A percentile compares a stretch with the other conserved stretches of the same genome.
Conservation (phyloP, 73 alveolate species). For the Halteria grandinella region DNA sequence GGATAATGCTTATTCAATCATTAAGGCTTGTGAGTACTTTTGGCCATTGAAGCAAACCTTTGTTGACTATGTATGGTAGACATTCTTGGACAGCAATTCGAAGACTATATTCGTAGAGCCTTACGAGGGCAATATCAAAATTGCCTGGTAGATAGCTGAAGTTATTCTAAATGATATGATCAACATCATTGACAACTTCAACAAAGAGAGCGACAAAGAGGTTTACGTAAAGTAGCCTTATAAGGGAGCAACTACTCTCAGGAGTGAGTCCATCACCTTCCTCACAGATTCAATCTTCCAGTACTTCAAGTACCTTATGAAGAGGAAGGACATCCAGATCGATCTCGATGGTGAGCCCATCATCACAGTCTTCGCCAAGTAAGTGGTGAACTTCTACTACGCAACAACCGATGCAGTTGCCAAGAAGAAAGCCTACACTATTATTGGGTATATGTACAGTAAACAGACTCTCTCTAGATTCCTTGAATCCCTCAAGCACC, state of each 20-base stretch:
- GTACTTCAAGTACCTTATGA: constrained; percentile 41
- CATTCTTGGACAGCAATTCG: constrained; percentile 32
- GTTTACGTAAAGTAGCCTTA: constrained; percentile 24
- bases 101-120: constrained; percentile 9
- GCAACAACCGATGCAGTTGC: background rate
- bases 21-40: constrained; percentile 44
- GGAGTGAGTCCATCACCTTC: background rate
- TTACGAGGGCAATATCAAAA: constrained; percentile 11
- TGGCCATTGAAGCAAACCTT: constrained; percentile 61
- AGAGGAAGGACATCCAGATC: background rate
- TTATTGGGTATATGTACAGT: no score
- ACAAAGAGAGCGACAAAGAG: constrained; percentile 26
- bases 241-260: background rate
- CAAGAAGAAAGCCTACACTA: constrained; percentile 7
- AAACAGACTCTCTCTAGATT: constrained; percentile 19
- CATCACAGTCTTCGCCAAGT: constrained; percentile 20
- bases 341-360: constrained; percentile 20
- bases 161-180: constrained; percentile 32
- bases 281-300: constrained; percentile 9
- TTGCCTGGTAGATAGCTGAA: constrained; percentile 30
- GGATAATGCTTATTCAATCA: background rate
- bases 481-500: constrained; percentile 56
- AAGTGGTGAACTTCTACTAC: constrained; percentile 28
- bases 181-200: constrained; percentile 20
- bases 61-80: constrained; percentile 32